phyloP scores from a whole-genome alignment of 1,284 basidiomycete species.

The Cryptococcus sp. region DNA sequence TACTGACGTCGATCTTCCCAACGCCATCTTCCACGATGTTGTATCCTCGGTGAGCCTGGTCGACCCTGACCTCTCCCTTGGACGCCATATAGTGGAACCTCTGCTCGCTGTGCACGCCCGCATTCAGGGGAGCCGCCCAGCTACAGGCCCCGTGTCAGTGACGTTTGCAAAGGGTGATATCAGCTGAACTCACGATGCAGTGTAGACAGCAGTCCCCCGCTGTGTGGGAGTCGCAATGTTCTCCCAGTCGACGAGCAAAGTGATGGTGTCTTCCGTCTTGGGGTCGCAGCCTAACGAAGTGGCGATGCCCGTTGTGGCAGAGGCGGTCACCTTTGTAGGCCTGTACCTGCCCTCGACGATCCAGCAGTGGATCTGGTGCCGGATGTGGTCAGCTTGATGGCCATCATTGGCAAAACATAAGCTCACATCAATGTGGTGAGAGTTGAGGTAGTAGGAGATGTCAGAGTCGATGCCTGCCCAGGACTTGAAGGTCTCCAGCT shows the following conservation, averaged over 20 bases:
- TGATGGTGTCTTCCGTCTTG: slow-evolving; percentile 88
- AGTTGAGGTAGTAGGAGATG: slow-evolving; percentile 85
- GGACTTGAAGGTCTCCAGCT: slow-evolving; percentile 86
- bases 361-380: slow-evolving; percentile 71
- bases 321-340: slow-evolving; percentile 80
- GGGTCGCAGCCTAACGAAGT: slow-evolving; percentile 64
- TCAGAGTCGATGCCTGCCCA: slow-evolving; percentile 94
- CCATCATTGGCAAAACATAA: neutral
- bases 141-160: neutral
- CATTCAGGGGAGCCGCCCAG: slow-evolving; percentile 56
- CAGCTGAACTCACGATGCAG: slow-evolving; percentile 58
- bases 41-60: slow-evolving; percentile 91
- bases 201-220: slow-evolving; percentile 64
- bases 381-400: slow-evolving; percentile 3
- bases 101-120: slow-evolving; percentile 72
- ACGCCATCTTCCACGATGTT: slow-evolving; percentile 72
- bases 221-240: slow-evolving; percentile 66
- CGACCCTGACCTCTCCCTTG: slow-evolving; percentile 86
- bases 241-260: slow-evolving; percentile 88
- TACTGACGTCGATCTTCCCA: slow-evolving; percentile 58
- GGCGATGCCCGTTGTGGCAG: slow-evolving; percentile 82
- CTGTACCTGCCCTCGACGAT: slow-evolving; percentile 69
- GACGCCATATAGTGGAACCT: slow-evolving; percentile 93
- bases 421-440: slow-evolving; percentile 69
- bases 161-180: neutral